Conservation (phyloP, 148 eudicot species). For the Camellia sinensis region DNA sequence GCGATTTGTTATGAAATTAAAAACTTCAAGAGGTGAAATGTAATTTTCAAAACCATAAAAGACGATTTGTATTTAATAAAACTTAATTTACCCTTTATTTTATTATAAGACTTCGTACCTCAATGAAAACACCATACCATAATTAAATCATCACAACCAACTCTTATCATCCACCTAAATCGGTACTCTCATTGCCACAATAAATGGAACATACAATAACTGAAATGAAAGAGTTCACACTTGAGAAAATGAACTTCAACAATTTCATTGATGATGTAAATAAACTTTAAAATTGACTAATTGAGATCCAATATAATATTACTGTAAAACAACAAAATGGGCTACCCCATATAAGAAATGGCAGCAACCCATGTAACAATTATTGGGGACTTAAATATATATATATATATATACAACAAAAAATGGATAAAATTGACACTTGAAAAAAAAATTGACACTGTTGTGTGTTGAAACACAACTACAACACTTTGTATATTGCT, state of each 20-base stretch:
- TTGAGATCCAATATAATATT: conserved; percentile 8
- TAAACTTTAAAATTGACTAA: background rate
- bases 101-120: no score
- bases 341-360: conserved; percentile 6
- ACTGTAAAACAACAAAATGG: conserved; percentile 7
- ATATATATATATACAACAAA: conserved; percentile 27
- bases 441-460: background rate
- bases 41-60: no score
- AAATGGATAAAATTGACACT: conserved; percentile 14
- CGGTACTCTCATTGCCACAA: background rate
- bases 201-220: background rate
- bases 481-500: conserved; percentile 8
- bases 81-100: no score
- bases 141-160: no score
- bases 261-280: background rate
- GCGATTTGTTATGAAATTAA: no score
- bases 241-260: background rate
- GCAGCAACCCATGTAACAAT: background rate
- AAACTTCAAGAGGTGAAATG: no score
- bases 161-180: no score
- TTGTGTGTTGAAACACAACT: conserved; percentile 4
- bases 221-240: background rate
- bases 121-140: no score
- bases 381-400: conserved; percentile 4
- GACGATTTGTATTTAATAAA: no score